A percentile compares a stretch with the other conserved stretches of the same genome.
Evolutionary conservation across 176 grass and related monocot genomes (phyloP).

Genomic region (Dendrocalamus sinicus): DNA sequence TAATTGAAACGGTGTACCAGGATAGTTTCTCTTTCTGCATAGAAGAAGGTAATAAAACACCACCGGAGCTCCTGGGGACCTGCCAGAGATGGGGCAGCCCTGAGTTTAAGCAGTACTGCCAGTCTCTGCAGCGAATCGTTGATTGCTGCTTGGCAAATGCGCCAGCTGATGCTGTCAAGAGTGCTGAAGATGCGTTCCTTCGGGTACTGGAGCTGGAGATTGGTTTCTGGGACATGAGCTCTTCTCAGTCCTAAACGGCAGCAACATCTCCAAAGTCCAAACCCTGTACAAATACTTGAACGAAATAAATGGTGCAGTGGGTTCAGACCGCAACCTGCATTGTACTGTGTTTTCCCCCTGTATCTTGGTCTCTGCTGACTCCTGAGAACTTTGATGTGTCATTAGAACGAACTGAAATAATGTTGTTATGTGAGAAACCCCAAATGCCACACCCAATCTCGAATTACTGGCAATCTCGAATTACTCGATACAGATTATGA

Average conservation of each 20-base stretch:
- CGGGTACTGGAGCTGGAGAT: slow-evolving; percentile 75
- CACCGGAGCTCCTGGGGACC: slow-evolving; percentile 63
- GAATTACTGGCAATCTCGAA: background rate
- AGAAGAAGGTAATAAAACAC: slow-evolving; percentile 62
- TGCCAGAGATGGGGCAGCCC: slow-evolving; percentile 83
- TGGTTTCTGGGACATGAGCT: slow-evolving; percentile 92
- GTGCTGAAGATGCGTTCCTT: slow-evolving; percentile 72
- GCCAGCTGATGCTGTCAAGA: slow-evolving; percentile 45
- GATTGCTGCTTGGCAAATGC: slow-evolving; percentile 67
- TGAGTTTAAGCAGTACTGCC: slow-evolving; percentile 75
- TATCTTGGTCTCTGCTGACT: slow-evolving; percentile 1
- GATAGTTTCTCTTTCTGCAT: slow-evolving; percentile 84
- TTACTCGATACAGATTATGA: background rate
- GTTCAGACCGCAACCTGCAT: background rate
- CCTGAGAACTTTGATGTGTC: background rate
- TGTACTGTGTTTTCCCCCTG: background rate
- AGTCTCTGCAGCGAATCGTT: slow-evolving; percentile 67
- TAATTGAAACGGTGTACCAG: slow-evolving; percentile 91
- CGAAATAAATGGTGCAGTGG: slow-evolving; percentile 26
- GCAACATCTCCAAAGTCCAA: background rate
- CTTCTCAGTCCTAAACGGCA: slow-evolving; percentile 12
- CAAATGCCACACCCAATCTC: background rate
- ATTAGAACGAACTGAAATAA: background rate
- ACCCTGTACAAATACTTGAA: background rate
- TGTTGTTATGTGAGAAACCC: background rate